Percentiles rank a stretch among this genome's conserved stretches.
Conservation (phyloP, 129 eudicot species). For the Smallanthus sonchifolius region DNA sequence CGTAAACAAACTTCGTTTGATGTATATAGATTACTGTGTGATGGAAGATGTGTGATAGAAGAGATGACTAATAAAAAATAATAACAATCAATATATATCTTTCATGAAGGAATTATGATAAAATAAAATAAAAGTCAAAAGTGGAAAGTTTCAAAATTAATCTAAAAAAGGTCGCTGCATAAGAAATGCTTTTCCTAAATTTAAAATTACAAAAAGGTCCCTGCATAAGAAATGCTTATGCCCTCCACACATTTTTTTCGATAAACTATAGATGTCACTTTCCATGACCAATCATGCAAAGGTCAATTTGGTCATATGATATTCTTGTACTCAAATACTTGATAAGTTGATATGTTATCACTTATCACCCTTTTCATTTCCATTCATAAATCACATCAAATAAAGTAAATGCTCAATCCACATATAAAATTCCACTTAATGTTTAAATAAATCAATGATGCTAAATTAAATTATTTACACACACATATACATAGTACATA, state of each 20-base stretch:
- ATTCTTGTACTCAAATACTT: slow-evolving; percentile 11
- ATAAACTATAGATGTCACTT: slow-evolving; percentile 18
- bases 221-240: slow-evolving; percentile 22
- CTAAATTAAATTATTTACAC: neutral
- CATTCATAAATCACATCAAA: slow-evolving; percentile 19
- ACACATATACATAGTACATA: no score
- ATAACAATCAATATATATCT: neutral
- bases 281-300: slow-evolving; percentile 12
- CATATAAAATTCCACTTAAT: neutral
- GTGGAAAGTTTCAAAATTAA: neutral
- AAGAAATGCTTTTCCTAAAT: slow-evolving; percentile 28
- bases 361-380: slow-evolving; percentile 1
- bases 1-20: no score
- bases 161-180: slow-evolving; percentile 1
- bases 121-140: neutral
- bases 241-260: slow-evolving; percentile 34
- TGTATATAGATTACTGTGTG: no score
- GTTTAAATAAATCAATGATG: neutral
- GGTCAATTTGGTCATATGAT: slow-evolving; percentile 19
- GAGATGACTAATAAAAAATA: neutral
- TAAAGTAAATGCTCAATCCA: neutral
- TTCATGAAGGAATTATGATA: neutral
- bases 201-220: slow-evolving; percentile 6
- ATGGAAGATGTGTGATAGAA: no score
- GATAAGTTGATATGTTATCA: no score